These are phyloP conservation scores for Candida sp. DNA, from an alignment of 1,139 yeast genomes.

Conservation along the genomic window DNA sequence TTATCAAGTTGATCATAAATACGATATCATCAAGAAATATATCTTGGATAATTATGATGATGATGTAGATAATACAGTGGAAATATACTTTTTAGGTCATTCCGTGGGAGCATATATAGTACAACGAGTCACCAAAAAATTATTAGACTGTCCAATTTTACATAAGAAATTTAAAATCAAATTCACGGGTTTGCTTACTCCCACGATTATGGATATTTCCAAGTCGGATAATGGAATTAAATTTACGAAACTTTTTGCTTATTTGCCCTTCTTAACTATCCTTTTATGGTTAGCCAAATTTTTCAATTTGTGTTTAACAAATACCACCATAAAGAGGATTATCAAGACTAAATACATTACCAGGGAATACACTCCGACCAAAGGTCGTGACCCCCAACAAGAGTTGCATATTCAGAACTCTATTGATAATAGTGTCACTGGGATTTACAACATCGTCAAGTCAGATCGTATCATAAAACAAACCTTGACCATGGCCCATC, in stretches of 20 bases:
- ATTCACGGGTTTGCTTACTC: slow-evolving; percentile 60
- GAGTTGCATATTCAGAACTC: slow-evolving; percentile 15
- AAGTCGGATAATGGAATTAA: slow-evolving; percentile 46
- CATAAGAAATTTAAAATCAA: slow-evolving; percentile 17
- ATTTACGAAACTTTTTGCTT: slow-evolving; percentile 26
- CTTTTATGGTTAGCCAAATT: slow-evolving; percentile 18
- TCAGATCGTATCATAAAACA: slow-evolving; percentile 46
- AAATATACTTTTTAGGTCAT: slow-evolving; percentile 52
- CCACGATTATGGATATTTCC: slow-evolving; percentile 58
- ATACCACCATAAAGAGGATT: slow-evolving; percentile 13
- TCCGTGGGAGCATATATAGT: slow-evolving; percentile 60
- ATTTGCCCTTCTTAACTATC: slow-evolving; percentile 29
- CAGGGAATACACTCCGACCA: slow-evolving; percentile 16
- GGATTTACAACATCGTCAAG: slow-evolving; percentile 39
- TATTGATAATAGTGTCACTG: slow-evolving; percentile 36
- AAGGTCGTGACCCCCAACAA: slow-evolving; percentile 4
- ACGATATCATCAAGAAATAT: slow-evolving; percentile 31
- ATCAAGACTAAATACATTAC: slow-evolving; percentile 18
- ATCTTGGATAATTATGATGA: slow-evolving; percentile 11
- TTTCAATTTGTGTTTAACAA: slow-evolving; percentile 19
- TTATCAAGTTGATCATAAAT: slow-evolving; percentile 52
- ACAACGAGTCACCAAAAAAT: slow-evolving; percentile 42
- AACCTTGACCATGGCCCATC: slow-evolving; percentile 51
- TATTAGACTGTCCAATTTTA: slow-evolving; percentile 19
- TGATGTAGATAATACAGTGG: slow-evolving; percentile 10